Evolutionary conservation across 495 filamentous ascomycete species (phyloP), one percentile per base, ranked within the genome.

Genomic region (Hypoxylon fuscum): DNA sequence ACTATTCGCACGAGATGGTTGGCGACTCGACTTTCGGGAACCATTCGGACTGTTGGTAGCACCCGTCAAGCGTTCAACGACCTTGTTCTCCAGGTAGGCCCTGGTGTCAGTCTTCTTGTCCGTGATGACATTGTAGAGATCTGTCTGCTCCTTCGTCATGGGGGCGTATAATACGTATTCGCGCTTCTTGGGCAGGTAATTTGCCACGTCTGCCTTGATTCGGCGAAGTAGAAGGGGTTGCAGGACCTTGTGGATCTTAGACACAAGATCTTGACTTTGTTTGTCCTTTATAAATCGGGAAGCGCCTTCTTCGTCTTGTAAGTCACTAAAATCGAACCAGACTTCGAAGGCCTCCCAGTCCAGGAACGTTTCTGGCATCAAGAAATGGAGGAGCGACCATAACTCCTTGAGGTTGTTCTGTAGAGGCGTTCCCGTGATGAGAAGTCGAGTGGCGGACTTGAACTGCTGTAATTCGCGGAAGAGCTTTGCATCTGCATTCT

Each of bases 381-480:
- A 79, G 63, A 98, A 98, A 72, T 98, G 92, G 1, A 98, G 80
- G 12, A 98, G 78, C 0, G 95, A 97, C 95, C 95, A 98, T 2
- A 98, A 76, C 67, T 98, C 95, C 12, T 90, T 87, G 4, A 98
- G 86, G 66, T 97, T 98, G 65, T 98, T 98, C 67, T 98, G 95
- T 2, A 98, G 75, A 0, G 95, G 95, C 0, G 95, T 98, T 5
- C 95, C 95, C 0, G 95, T 98, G 53, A 98, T 94, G 1, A 98
- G 85, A 0, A 98, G 84, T 42, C 95, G 83, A 54, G 94, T 96
- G 2, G 92, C 90, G 0, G 94, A 97, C 18, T 86, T 87, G 69
- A 97, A 97, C 0, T 87, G 86, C 61, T 93, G 88, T 0, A 98
- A 76, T 55, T 96, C 92, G 41, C 88, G 86, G 64, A 98, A 95